Evolutionary conservation across 148 eudicot genomes (phyloP), one percentile per base, ranked within the genome.

Genomic region (Simmondsia chinensis): DNA sequence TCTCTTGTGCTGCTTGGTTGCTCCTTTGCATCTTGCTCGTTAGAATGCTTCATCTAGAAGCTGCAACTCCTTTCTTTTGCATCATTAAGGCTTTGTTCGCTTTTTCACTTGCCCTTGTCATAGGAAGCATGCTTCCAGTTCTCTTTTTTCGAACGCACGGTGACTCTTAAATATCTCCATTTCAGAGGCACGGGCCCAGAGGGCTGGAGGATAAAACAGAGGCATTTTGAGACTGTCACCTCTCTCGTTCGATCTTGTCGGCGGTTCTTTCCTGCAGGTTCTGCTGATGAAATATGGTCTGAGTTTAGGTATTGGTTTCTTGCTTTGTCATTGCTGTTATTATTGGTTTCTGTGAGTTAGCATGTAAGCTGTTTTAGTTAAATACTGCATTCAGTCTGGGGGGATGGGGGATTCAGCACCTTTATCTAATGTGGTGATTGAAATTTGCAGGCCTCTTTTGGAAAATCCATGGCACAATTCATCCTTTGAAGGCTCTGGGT

Each of bases 401-500:
- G n/a, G n/a, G n/a, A n/a, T n/a, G 36, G 33, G 33, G 27, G 26
- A 23, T 44, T 15, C 10, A 6, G 27, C 18, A 16, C 36, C 18
- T 4, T 46, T 46, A 29, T 29, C 9, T 9, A 26, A 5, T 44
- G 33, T 46, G 16, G 34, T 44, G 14, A 19, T 39, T 33, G 14
- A 23, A 24, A 63, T 29, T 61, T 67, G 57, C 70, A 93, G 99
- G 53, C 62, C 80, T 44, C 66, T 77, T 37, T 48, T 93, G 66
- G 99, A 93, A 64, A 93, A 86, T 46, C 99, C 96, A 27, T 93
- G 99, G 99, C 95, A 93, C 65, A 93, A 93, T 65, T 87, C 99
- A 6, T 60, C 82, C 51, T 93, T 86, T 50, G 99, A 93, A 73
- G 99, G 96, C 43, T 69, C 95, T 68, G 99, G 99, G 22, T 86